Conservation (phyloP, 495 filamentous ascomycete genomes). For the Tirmania nivea region DNA sequence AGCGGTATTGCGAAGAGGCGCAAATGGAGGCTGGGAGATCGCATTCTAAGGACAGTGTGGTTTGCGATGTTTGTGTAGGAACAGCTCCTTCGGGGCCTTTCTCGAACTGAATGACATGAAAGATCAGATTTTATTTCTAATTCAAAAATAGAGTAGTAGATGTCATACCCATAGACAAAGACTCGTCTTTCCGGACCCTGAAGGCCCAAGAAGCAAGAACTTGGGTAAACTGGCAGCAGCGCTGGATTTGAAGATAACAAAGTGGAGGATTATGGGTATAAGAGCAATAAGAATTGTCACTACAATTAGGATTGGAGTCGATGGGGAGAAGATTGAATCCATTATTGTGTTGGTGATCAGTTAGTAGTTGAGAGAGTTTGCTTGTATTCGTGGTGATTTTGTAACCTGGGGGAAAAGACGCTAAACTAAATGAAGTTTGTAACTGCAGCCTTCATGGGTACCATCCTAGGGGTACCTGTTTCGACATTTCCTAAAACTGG, state of each 20-base stretch:
- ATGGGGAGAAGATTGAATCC: conserved; percentile 25
- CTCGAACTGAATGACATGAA: conserved; percentile 25
- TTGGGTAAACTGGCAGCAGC: conserved; percentile 49
- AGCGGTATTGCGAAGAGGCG: conserved; percentile 46
- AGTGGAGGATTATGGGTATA: conserved; percentile 57
- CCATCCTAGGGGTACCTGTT: no score
- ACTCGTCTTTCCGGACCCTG: conserved; percentile 70
- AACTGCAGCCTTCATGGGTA: no score
- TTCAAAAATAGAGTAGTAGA: conserved; percentile 7
- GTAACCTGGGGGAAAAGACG: no score
- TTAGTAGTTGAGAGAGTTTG: no score
- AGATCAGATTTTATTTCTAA: conserved; percentile 1
- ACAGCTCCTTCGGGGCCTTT: conserved; percentile 12
- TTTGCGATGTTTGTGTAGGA: conserved; percentile 68
- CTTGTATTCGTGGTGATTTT: no score
- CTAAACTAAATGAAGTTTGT: no score
- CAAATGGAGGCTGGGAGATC: conserved; percentile 42
- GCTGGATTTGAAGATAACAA: conserved; percentile 43
- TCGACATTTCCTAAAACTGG: no score
- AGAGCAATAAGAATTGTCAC: conserved; percentile 47
- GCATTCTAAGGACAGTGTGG: conserved; percentile 47
- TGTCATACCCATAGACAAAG: conserved; percentile 66
- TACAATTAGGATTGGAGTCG: conserved; percentile 34
- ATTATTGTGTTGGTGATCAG: background rate
- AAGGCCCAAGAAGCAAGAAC: conserved; percentile 69